phyloP scores from a whole-genome alignment of 139 green algal species.

The Asterochloris sp. region DNA sequence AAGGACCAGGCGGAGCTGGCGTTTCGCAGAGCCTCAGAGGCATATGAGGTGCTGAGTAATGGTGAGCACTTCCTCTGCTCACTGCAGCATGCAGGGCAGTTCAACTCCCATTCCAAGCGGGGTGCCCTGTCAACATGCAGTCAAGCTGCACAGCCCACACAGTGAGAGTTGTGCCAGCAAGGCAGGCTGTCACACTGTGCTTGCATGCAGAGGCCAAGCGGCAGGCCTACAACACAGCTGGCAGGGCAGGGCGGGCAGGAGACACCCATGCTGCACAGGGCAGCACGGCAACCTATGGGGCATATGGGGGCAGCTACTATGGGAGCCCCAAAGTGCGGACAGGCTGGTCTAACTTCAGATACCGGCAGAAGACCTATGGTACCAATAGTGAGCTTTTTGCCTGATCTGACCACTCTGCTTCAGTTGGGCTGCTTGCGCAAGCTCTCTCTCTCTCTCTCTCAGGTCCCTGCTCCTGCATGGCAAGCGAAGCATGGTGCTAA shows the following conservation, averaged over 20 bases:
- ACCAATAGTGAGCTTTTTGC: not conserved
- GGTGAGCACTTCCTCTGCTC: not conserved
- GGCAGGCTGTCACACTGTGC: not conserved
- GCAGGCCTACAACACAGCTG: not conserved
- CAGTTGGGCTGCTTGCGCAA: not conserved
- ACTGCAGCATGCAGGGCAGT: not conserved
- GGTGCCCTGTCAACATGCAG: not conserved
- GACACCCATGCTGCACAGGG: not conserved
- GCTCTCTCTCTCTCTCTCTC: not conserved
- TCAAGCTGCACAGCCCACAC: not conserved
- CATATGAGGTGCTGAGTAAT: slow-evolving; percentile 13
- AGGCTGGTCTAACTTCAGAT: slow-evolving; percentile 12
- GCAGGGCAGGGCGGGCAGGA: not conserved
- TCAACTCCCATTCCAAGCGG: not conserved
- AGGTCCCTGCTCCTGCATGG: not conserved
- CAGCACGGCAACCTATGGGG: not conserved
- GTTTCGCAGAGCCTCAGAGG: slow-evolving; percentile 4
- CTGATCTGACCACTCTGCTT: not conserved
- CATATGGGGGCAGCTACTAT: not conserved
- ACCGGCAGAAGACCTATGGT: not conserved
- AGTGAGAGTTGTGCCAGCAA: not conserved
- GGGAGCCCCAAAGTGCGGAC: not conserved
- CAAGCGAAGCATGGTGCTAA: not conserved
- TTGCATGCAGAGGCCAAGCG: slow-evolving; percentile 5
- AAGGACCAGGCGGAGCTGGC: slow-evolving; percentile 1